Base-by-base conservation (phyloP, 2,329 filamentous ascomycete species). In the Penicillium verrucosum region DNA sequence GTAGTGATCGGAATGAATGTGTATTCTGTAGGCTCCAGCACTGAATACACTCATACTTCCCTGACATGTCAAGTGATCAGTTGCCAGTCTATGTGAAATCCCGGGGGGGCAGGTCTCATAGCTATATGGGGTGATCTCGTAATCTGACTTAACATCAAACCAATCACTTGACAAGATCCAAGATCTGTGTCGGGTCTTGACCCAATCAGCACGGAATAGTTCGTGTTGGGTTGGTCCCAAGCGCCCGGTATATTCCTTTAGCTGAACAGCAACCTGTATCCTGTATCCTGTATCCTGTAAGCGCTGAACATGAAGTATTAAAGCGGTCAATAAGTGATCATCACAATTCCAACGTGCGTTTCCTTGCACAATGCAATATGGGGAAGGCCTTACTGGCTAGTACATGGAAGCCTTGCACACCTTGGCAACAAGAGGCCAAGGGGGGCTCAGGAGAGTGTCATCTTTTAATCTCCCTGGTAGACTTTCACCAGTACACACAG, bases 161-260 rank as follows among this genome's bases (percentile, higher is more conserved):
- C 58, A 60, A 60, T 60, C 55, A 58, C 38, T 45, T 18, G n/a
- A 42, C 21, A n/a, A 49, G 38, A 55, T 55, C 29, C 32, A 23
- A 29, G 38, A 55, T 51, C 43, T 45, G 18, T 25, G 21, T 51
- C 27, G 29, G 12, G 27, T 5, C 16, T 18, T 52, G 25, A 37
- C 27, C 58, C 58, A 56, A 60, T 60, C 56, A 58, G 51, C 51
- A 55, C 10, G 10, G 25, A 27, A 42, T 21, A 27, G 45, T 25
- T 48, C 11, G 16, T 40, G 42, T 47, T 53, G 51, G 42, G 43
- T 47, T 53, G 42, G 42, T 10, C 32, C 51, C 27, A 37, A 40
- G 43, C 34, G 18, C 43, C 30, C 11, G 36, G 9, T 38, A 16
- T 32, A 30, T 40, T 51, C 30, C 38, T n/a, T 42, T 18, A 21